Conservation (phyloP, 129 eudicot species). For the Apium graveolens region DNA sequence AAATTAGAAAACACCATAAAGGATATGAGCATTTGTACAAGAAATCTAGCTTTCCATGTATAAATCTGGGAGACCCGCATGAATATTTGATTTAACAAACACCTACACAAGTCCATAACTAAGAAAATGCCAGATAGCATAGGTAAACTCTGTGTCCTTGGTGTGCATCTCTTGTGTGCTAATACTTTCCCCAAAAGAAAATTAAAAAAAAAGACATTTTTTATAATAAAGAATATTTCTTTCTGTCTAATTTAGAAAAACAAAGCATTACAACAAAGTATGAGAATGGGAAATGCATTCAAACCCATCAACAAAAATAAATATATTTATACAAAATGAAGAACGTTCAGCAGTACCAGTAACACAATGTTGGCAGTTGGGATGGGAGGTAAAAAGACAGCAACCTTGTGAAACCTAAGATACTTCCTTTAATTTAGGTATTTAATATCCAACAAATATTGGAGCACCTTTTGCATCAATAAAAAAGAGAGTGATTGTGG, state of each 20-base stretch:
- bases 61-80: conserved; percentile 13
- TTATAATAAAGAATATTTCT: not conserved
- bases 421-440: not conserved
- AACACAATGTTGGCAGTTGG: not conserved
- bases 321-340: not conserved
- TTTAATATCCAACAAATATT: not conserved
- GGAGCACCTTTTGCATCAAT: conserved; percentile 4
- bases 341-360: conserved; percentile 10
- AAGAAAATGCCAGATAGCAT: conserved; percentile 6
- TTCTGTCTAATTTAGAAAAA: not conserved
- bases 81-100: conserved; percentile 20
- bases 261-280: not conserved
- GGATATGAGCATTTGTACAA: conserved; percentile 24
- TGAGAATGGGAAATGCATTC: conserved; percentile 12
- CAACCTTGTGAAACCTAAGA: not conserved
- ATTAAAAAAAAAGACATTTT: not conserved
- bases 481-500: not conserved
- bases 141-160: not conserved
- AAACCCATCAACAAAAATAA: conserved; percentile 1
- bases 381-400: too few species aligned
- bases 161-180: not conserved
- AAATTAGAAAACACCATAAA: conserved; percentile 35
- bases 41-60: conserved; percentile 21
- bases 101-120: conserved; percentile 32
- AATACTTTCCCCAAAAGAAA: not conserved